phyloP scores from a whole-genome alignment of 495 filamentous ascomycete genomes.

The Aspergillus haitiensis region DNA sequence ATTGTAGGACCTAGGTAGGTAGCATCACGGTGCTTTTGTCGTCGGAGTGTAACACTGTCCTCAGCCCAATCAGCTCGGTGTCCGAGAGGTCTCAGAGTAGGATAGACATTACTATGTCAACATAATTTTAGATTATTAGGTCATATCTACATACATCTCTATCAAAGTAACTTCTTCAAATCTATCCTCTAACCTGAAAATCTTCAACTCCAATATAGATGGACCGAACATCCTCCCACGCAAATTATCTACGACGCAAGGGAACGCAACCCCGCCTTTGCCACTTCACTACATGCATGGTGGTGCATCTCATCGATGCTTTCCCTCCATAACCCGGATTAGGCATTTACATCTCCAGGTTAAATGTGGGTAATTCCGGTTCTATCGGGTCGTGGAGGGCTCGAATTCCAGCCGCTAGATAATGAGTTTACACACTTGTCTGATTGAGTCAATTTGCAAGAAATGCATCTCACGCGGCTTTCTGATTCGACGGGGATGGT shows the following conservation, averaged over 20 bases:
- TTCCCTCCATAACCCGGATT: not conserved
- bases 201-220: not conserved
- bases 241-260: conserved; percentile 13
- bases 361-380: not conserved
- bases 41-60: too few species aligned
- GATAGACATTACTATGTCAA: too few species aligned
- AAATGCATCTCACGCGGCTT: not conserved
- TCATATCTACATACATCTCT: too few species aligned
- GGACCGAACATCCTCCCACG: not conserved
- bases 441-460: not conserved
- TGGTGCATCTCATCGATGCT: not conserved
- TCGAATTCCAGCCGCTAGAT: not conserved
- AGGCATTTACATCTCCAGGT: not conserved
- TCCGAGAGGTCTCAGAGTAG: too few species aligned
- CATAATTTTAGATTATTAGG: too few species aligned
- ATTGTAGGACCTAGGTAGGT: too few species aligned
- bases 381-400: not conserved
- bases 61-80: too few species aligned
- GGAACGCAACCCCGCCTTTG: conserved; percentile 7
- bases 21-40: too few species aligned
- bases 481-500: not conserved
- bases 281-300: conserved; percentile 12
- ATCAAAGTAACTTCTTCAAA: not conserved
- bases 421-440: not conserved
- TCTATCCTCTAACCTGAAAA: not conserved